Evolutionary conservation across 495 filamentous ascomycete genomes (phyloP).

Genomic region (Neurospora terricola): DNA sequence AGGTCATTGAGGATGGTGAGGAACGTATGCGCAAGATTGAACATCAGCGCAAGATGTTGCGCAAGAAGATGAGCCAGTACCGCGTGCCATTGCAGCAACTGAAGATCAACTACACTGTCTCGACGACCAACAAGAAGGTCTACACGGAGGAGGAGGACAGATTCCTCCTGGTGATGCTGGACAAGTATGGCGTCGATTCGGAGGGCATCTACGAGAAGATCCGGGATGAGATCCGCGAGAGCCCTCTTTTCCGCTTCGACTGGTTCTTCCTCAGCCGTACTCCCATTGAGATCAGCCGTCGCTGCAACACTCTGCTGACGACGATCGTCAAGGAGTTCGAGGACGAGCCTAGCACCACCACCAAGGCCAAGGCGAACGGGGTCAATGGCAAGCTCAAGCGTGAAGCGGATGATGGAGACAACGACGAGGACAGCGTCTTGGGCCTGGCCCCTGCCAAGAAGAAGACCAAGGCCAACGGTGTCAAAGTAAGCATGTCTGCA

Average conservation of each 20-base stretch:
- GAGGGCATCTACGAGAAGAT: conserved; percentile 79
- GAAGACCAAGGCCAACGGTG: conserved; percentile 71
- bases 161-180: conserved; percentile 87
- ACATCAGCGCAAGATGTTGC: conserved; percentile 87
- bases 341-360: conserved; percentile 23
- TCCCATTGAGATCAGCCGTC: conserved; percentile 79
- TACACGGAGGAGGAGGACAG: conserved; percentile 98
- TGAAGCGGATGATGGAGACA: conserved; percentile 64
- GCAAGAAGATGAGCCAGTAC: conserved; percentile 91
- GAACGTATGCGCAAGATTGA: conserved; percentile 78
- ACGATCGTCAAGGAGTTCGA: conserved; percentile 94
- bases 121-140: conserved; percentile 98
- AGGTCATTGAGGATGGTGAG: conserved; percentile 84
- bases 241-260: conserved; percentile 92
- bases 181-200: conserved; percentile 79
- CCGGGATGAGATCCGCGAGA: conserved; percentile 86
- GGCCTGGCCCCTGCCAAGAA: conserved; percentile 78
- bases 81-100: conserved; percentile 94
- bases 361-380: conserved; percentile 48
- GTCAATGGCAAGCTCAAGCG: conserved; percentile 63
- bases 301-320: conserved; percentile 88
- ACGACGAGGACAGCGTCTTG: conserved; percentile 69
- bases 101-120: conserved; percentile 97
- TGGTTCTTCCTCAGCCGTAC: conserved; percentile 98
- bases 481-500: conserved; percentile 39